Percentiles rank a stretch among this genome's conserved stretches.
These are phyloP conservation scores for Aureobasidium mangrovei DNA, from an alignment of 2,329 filamentous ascomycete genomes.

Conservation along the genomic window DNA sequence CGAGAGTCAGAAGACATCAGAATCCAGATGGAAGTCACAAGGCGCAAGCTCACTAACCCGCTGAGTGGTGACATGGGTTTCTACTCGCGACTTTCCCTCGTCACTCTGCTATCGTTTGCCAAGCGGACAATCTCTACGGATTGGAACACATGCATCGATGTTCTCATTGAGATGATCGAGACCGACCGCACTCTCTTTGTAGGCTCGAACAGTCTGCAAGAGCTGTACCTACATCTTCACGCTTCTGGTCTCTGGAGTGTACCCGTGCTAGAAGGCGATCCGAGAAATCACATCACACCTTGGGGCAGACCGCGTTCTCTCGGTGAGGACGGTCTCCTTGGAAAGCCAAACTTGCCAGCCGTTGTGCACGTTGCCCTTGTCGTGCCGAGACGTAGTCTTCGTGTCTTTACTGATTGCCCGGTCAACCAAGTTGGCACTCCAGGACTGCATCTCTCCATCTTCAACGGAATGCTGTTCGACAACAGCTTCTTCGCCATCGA, in stretches of 20 bases:
- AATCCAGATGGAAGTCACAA: constrained; percentile 8
- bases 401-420: background rate
- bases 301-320: background rate
- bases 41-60: background rate
- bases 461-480: background rate
- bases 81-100: constrained; percentile 24
- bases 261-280: background rate
- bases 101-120: constrained; percentile 21
- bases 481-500: constrained; percentile 7
- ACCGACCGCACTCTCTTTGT: constrained; percentile 17
- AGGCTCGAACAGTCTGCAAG: constrained; percentile 22
- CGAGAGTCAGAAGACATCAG: constrained; percentile 28
- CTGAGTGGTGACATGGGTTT: constrained; percentile 10
- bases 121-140: constrained; percentile 19
- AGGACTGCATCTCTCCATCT: background rate
- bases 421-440: background rate
- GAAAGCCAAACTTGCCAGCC: background rate
- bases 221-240: constrained; percentile 24
- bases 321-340: constrained; percentile 6
- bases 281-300: background rate
- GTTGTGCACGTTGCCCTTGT: constrained; percentile 5
- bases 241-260: constrained; percentile 17
- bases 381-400: background rate
- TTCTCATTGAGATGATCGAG: constrained; percentile 17
- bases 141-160: constrained; percentile 17